Conservation (phyloP, 257 asterid genomes). For the Nicotiana noctiflora region DNA sequence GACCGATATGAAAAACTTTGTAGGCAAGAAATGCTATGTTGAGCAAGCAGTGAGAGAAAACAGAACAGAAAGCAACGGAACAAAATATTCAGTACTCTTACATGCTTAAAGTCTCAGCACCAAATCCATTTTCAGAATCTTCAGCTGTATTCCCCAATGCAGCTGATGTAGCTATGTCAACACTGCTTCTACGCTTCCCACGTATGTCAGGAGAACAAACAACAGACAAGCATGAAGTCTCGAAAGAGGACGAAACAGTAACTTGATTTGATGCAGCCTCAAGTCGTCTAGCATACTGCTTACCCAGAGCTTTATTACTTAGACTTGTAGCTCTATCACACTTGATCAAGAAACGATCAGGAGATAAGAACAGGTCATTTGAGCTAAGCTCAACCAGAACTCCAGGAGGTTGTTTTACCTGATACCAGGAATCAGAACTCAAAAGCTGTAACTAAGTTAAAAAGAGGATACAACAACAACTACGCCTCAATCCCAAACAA, state of each 20-base stretch:
- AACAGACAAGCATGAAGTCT: conserved; percentile 38
- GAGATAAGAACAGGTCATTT: conserved; percentile 51
- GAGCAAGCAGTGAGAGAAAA: neutral
- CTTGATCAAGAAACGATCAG: conserved; percentile 44
- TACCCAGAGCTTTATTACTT: conserved; percentile 34
- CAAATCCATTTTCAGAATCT: conserved; percentile 42
- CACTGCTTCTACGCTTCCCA: conserved; percentile 32
- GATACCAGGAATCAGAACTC: conserved; percentile 12
- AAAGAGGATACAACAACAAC: neutral
- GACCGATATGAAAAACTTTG: neutral
- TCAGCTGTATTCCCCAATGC: conserved; percentile 40
- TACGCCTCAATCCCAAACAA: too few species aligned
- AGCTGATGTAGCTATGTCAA: conserved; percentile 30
- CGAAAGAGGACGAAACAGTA: conserved; percentile 36
- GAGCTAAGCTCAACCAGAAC: conserved; percentile 47
- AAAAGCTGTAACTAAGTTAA: neutral
- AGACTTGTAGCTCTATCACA: conserved; percentile 29
- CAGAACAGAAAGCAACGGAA: neutral
- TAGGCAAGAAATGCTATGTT: neutral
- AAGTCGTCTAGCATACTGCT: conserved; percentile 29
- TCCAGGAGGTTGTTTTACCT: conserved; percentile 45
- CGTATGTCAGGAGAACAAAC: conserved; percentile 52
- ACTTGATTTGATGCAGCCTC: conserved; percentile 41
- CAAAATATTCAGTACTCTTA: conserved; percentile 29
- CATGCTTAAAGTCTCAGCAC: conserved; percentile 48